phyloP scores from a whole-genome alignment of 768 basidiomycete genomes.

The Boletales sp. region DNA sequence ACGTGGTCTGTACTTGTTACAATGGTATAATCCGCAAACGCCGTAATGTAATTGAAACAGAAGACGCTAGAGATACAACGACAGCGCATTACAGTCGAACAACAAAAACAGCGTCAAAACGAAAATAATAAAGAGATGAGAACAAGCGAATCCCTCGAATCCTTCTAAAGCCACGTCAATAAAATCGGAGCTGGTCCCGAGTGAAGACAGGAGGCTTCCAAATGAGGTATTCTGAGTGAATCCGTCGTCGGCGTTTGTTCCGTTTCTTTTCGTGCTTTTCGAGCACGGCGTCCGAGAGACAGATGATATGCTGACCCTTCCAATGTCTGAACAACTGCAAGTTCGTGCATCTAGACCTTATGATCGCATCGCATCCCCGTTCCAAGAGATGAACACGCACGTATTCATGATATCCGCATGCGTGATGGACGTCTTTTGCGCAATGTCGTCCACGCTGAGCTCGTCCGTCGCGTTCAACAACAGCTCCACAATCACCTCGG shows the following conservation, averaged over 20 bases:
- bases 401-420: slow-evolving; percentile 98
- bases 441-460: slow-evolving; percentile 94
- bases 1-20: slow-evolving; percentile 11
- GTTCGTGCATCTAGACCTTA: slow-evolving; percentile 73
- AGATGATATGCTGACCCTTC: slow-evolving; percentile 93
- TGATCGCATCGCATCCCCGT: slow-evolving; percentile 12
- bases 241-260: slow-evolving; percentile 73
- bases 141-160: too few relatives aligned
- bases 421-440: slow-evolving; percentile 91
- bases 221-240: slow-evolving; percentile 73
- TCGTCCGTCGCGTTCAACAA: slow-evolving; percentile 69
- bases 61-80: slow-evolving; percentile 25
- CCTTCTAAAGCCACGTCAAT: slow-evolving; percentile 11
- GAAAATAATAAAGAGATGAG: neutral
- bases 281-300: slow-evolving; percentile 83
- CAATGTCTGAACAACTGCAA: slow-evolving; percentile 94
- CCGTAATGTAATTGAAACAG: slow-evolving; percentile 6
- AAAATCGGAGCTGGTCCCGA: slow-evolving; percentile 81
- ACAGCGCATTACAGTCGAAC: neutral
- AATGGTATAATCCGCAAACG: slow-evolving; percentile 12
- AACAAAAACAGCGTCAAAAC: neutral
- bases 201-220: slow-evolving; percentile 98
- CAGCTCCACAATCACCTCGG: slow-evolving; percentile 91
- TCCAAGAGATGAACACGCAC: slow-evolving; percentile 49
- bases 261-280: slow-evolving; percentile 86